These are phyloP conservation scores for Epichloe typhina DNA, from an alignment of 2,329 filamentous ascomycete species.

Conservation along the genomic window DNA sequence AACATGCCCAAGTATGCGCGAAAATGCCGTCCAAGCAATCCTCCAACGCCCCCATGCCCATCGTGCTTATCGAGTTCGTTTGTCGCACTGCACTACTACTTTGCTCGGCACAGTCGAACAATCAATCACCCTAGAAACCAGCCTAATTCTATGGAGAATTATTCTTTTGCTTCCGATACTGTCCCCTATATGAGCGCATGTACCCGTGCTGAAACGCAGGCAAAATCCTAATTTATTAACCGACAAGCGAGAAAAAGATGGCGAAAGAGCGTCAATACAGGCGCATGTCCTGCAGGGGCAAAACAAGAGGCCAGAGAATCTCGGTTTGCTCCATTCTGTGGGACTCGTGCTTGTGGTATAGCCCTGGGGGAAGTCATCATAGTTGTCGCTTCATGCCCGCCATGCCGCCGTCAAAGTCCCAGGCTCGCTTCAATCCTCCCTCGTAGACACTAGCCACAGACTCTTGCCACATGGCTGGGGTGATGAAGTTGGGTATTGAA, in stretches of 20 bases:
- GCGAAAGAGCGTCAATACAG: too few species aligned
- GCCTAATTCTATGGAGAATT: too few species aligned
- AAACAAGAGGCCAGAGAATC: background rate
- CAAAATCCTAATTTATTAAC: too few species aligned
- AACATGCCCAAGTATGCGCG: background rate
- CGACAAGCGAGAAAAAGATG: too few species aligned
- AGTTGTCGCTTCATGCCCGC: constrained; percentile 20
- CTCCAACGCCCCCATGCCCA: background rate
- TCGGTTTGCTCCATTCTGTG: background rate
- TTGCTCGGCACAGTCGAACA: background rate
- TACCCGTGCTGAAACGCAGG: too few species aligned
- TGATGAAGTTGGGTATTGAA: constrained; percentile 47
- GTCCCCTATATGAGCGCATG: background rate
- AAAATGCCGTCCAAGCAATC: background rate
- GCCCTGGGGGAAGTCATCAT: background rate
- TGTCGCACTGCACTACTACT: background rate
- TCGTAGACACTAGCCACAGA: constrained; percentile 58
- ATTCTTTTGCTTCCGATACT: background rate
- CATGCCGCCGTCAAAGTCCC: constrained; percentile 37
- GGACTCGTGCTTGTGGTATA: background rate
- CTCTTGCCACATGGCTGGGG: constrained; percentile 61
- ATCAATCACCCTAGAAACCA: background rate
- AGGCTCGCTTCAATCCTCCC: constrained; percentile 47
- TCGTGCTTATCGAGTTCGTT: background rate
- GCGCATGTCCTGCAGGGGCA: background rate